Evolutionary conservation across 1,139 yeast genomes (phyloP), one percentile per base, ranked within the genome.

Genomic region (Yamadazyma pseudoaaseri): DNA sequence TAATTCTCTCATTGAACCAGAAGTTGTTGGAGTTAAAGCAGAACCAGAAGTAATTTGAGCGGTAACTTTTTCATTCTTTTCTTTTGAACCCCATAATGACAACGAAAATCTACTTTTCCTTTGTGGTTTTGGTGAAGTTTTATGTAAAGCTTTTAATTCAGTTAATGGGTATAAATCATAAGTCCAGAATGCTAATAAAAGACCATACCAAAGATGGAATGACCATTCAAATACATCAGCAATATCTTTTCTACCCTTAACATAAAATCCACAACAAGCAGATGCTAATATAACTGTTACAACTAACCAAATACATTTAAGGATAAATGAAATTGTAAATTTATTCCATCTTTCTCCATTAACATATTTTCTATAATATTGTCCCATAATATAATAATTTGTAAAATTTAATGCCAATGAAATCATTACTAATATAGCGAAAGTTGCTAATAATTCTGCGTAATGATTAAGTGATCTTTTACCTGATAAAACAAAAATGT

Each of bases 131-230:
- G 15, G 15, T 14, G 32, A 31, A n/a, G 34, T 26, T 29, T 37
- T 44, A 25, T 48, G 34, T 25, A 49, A 44, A 5, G 53, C 52
- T 26, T 39, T 45, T 23, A 45, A 37, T 32, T 58, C 62, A n/a
- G 62, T 56, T 37, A 56, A 51, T 39, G 67, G 68, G 43, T 60
- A 55, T 32, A 61, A 54, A 41, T 61, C 67, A 41, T 59, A 57
- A 31, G 66, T 55, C 68, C 68, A 62, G 46, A 60, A 55, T 6
- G 60, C 59, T 38, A 62, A 46, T 34, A 61, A 49, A 25, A 61
- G 43, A 4, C 67, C 66, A 41, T 62, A 62, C 66, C 66, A 60
- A 44, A 60, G 58, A 39, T 60, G 63, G 51, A 61, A 60, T 22
- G 48, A 44, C 68, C 68, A 62, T 44, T 62, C 68, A 31, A 62